These are phyloP conservation scores for Malus hybrid DNA, from an alignment of 331 rosid species.

Conservation along the genomic window DNA sequence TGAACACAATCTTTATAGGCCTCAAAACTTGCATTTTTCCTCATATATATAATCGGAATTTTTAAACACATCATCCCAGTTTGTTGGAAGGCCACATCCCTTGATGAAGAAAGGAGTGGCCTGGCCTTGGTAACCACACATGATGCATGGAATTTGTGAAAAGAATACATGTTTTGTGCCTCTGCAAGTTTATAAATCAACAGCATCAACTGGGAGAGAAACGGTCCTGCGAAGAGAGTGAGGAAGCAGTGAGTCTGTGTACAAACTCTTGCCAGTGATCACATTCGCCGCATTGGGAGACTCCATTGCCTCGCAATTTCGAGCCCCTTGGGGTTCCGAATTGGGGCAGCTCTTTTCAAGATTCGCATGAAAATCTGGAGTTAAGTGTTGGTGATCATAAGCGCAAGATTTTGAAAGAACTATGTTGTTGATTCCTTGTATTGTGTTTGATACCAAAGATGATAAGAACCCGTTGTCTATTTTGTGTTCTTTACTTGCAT, in stretches of 20 bases:
- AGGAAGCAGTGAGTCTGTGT: conserved; percentile 42
- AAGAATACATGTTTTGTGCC: conserved; percentile 36
- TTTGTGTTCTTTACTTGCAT: conserved; percentile 14
- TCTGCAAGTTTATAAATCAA: conserved; percentile 37
- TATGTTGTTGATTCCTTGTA: conserved; percentile 12
- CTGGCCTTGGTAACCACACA: conserved; percentile 10
- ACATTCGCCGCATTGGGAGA: conserved; percentile 21
- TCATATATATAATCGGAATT: not conserved
- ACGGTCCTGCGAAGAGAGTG: conserved; percentile 58
- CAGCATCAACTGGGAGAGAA: conserved; percentile 83
- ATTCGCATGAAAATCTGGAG: conserved; percentile 19
- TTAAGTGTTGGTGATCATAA: conserved; percentile 7
- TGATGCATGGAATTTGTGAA: conserved; percentile 30
- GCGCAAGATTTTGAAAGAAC: conserved; percentile 22
- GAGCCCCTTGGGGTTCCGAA: conserved; percentile 46
- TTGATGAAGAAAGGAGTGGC: not conserved
- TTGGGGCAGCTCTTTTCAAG: conserved; percentile 36
- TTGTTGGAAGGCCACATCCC: not conserved
- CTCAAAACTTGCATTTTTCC: conserved; percentile 10
- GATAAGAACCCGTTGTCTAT: conserved; percentile 18
- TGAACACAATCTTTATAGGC: not conserved
- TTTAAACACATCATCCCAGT: not conserved
- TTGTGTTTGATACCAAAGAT: conserved; percentile 24
- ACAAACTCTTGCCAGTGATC: conserved; percentile 32
- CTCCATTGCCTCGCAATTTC: conserved; percentile 35